Conservation (phyloP, 768 basidiomycete species). For the button mushroom (Agaricus bisporus) region DNA sequence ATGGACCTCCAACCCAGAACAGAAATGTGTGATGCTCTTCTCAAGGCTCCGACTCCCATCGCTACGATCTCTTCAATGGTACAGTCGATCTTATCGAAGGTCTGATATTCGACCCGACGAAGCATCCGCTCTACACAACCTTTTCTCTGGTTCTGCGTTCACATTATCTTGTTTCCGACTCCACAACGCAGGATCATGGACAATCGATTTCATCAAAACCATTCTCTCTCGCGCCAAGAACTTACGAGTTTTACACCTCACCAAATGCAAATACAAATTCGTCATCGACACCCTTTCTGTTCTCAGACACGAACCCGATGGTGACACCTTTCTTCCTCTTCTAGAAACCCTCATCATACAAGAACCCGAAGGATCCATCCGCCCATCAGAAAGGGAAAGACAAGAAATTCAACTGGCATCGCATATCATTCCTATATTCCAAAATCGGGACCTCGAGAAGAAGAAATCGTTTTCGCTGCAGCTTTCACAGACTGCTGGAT, state of each 20-base stretch:
- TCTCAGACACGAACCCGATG: not conserved
- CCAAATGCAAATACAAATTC: not conserved
- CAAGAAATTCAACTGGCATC: slow-evolving; percentile 1
- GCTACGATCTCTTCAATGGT: not conserved
- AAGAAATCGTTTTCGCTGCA: not conserved
- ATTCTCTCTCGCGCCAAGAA: not conserved
- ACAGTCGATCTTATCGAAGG: not conserved
- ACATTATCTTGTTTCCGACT: not conserved
- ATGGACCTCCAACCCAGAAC: not conserved
- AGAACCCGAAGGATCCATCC: not conserved
- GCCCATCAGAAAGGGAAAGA: not conserved
- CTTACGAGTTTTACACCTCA: not conserved
- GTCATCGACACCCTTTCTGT: not conserved
- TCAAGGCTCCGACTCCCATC: not conserved
- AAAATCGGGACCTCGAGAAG: not conserved
- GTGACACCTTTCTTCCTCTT: not conserved
- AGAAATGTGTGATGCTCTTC: not conserved
- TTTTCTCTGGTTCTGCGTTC: not conserved
- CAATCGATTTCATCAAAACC: not conserved
- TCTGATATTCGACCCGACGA: not conserved
- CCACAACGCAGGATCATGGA: not conserved
- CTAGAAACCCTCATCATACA: not conserved
- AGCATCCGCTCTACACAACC: not conserved
- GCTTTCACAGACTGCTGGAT: not conserved
- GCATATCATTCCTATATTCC: not conserved